These are phyloP conservation scores for Trichoderma koningii DNA, from an alignment of 2,329 filamentous ascomycete species.

Conservation along the genomic window DNA sequence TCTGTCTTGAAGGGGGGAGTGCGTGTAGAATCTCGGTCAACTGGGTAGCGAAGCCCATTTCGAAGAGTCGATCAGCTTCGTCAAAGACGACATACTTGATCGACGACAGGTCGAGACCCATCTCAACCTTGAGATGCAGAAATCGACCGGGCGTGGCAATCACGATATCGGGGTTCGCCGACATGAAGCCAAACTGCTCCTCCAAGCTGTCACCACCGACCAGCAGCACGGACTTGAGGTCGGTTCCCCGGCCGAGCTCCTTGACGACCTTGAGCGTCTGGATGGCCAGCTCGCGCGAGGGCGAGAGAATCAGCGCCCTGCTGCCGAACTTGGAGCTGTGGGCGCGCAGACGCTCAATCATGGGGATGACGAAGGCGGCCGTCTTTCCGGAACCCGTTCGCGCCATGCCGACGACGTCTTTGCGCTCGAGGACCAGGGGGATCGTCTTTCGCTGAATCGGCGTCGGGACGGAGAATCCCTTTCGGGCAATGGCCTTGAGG, in stretches of 20 bases:
- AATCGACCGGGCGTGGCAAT: constrained; percentile 97
- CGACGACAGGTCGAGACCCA: constrained; percentile 87
- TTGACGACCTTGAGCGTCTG: constrained; percentile 97
- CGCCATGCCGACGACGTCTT: constrained; percentile 99
- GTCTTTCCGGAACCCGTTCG: constrained; percentile 99
- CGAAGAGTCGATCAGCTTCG: constrained; percentile 93
- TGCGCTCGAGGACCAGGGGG: constrained; percentile 81
- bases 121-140: constrained; percentile 94
- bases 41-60: constrained; percentile 97
- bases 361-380: constrained; percentile 94
- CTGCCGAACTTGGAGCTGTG: constrained; percentile 87
- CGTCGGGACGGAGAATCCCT: constrained; percentile 94
- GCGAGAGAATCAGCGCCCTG: constrained; percentile 84
- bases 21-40: constrained; percentile 90
- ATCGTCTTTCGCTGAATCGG: constrained; percentile 98
- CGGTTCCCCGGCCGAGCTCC: constrained; percentile 86
- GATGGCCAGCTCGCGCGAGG: constrained; percentile 88
- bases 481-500: constrained; percentile 86
- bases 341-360: constrained; percentile 89
- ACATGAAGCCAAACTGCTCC: constrained; percentile 92
- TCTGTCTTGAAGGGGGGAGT: constrained; percentile 81
- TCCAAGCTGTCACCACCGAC: constrained; percentile 95
- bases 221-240: constrained; percentile 84
- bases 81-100: constrained; percentile 96
- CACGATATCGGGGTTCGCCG: constrained; percentile 92